Evolutionary conservation across 257 asterid species (phyloP), one percentile per base, ranked within the genome.

Genomic region (Solanum acaule): DNA sequence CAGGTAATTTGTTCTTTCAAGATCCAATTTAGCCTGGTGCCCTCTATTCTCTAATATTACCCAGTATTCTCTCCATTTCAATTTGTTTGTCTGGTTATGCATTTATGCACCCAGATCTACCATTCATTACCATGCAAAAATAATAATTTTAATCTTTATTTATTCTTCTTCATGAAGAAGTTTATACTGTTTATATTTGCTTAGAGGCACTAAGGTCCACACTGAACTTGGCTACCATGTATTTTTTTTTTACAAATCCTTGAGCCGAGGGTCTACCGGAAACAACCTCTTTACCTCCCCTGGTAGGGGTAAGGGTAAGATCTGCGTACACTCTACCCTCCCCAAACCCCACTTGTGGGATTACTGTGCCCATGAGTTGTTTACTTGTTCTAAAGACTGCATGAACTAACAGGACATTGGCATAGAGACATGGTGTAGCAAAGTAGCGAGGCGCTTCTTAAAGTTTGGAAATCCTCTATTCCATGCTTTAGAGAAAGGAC

Each of bases 401-500:
- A 65, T 89, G 79, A 46, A 49, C 42, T 84, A 87, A 82, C 92
- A 96, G 98, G 98, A 95, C 90, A 59, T 68, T 29, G 94, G 93
- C 78, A 90, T 94, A 86, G 99, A 96, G 75, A 68, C 92, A 61
- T 96, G 99, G 99, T 88, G 96, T 92, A 91, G 95, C 89, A 95
- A 92, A 91, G 91, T 92, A 13, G 97, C 95, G 34, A 94, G 91
- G 33, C 89, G 92, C 71, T 14, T 96, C 34, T 73, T 95, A 87
- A 92, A 89, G 86, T 89, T 88, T 20, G 98, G 98, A 82, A 85
- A 79, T 40, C 91, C 93, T 37, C 91, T 96, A 27, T 96, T 96
- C 61, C 92, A 89, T 73, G 94, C 94, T 76, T 83, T 96, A 92
- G 94, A 90, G 42, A 93, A 95, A 92, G 99, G 99, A 79, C 92